phyloP scores from a whole-genome alignment of 805 yeast genomes.

The Metschnikowia vanudenii region DNA sequence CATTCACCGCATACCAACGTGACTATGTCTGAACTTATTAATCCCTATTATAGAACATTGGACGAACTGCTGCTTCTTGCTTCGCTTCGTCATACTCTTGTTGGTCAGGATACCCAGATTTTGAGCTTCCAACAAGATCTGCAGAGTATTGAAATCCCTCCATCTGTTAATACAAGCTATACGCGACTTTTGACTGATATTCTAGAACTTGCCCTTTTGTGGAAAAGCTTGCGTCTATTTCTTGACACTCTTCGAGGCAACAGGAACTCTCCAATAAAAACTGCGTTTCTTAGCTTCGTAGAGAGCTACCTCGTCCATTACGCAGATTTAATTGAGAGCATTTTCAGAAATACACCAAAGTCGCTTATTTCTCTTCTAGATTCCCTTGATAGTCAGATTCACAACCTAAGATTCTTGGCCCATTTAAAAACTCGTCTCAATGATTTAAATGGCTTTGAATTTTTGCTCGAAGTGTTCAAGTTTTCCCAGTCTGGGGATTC shows the following conservation, averaged over 20 bases:
- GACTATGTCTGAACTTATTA: conserved; percentile 6
- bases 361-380: conserved; percentile 38
- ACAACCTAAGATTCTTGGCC: conserved; percentile 57
- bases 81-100: conserved; percentile 51
- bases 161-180: conserved; percentile 51
- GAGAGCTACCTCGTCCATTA: conserved; percentile 38
- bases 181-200: conserved; percentile 54
- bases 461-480: conserved; percentile 52
- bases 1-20: neutral
- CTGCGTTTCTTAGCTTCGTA: conserved; percentile 56
- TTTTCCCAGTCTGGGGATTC: conserved; percentile 65
- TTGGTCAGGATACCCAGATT: conserved; percentile 62
- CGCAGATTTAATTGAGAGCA: conserved; percentile 33
- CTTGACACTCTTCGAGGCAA: conserved; percentile 28
- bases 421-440: conserved; percentile 38
- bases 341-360: conserved; percentile 29
- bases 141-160: conserved; percentile 45
- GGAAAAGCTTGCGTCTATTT: conserved; percentile 41
- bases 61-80: conserved; percentile 37
- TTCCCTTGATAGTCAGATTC: conserved; percentile 48
- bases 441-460: conserved; percentile 44
- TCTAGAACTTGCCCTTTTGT: conserved; percentile 73
- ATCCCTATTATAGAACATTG: conserved; percentile 6
- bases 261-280: conserved; percentile 52
- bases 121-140: conserved; percentile 44